These are phyloP conservation scores for Sarocladiaceae sp. DNA, from an alignment of 2,329 filamentous ascomycete species.

Conservation along the genomic window DNA sequence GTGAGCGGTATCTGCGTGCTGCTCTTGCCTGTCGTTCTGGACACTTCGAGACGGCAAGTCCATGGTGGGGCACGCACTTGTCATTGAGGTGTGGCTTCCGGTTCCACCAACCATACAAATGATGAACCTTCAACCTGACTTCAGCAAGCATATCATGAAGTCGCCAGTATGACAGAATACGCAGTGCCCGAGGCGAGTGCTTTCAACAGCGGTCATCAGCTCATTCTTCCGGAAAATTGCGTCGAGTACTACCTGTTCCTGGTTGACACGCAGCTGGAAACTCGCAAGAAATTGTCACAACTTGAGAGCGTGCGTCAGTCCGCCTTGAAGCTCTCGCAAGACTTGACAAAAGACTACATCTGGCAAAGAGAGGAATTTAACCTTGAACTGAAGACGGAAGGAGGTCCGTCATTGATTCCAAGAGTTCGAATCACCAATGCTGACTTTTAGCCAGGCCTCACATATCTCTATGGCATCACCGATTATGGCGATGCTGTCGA, in stretches of 20 bases:
- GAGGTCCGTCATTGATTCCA: conserved; percentile 44
- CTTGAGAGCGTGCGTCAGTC: conserved; percentile 71
- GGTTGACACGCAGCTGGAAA: conserved; percentile 50
- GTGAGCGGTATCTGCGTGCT: too few species aligned
- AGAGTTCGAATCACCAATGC: too few species aligned
- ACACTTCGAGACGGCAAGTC: too few species aligned
- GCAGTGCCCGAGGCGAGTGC: background rate
- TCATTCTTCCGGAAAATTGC: conserved; percentile 68
- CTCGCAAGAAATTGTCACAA: conserved; percentile 54
- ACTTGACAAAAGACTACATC: conserved; percentile 78
- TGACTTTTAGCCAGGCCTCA: conserved; percentile 35
- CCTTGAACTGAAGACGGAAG: conserved; percentile 61
- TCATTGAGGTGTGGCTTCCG: too few species aligned
- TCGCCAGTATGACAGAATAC: background rate
- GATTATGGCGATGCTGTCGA: conserved; percentile 93
- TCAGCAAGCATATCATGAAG: too few species aligned
- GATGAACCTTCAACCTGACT: too few species aligned
- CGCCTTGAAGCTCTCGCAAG: conserved; percentile 56
- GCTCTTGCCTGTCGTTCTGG: too few species aligned
- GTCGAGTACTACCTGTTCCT: conserved; percentile 81
- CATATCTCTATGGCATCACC: conserved; percentile 70
- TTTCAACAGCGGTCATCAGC: conserved; percentile 16
- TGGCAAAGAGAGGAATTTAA: conserved; percentile 87
- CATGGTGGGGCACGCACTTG: too few species aligned
- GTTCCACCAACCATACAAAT: too few species aligned